Evolutionary conservation across 768 basidiomycete genomes (phyloP), one percentile per base, ranked within the genome.

Genomic region (Hygrophorus pudorinus): DNA sequence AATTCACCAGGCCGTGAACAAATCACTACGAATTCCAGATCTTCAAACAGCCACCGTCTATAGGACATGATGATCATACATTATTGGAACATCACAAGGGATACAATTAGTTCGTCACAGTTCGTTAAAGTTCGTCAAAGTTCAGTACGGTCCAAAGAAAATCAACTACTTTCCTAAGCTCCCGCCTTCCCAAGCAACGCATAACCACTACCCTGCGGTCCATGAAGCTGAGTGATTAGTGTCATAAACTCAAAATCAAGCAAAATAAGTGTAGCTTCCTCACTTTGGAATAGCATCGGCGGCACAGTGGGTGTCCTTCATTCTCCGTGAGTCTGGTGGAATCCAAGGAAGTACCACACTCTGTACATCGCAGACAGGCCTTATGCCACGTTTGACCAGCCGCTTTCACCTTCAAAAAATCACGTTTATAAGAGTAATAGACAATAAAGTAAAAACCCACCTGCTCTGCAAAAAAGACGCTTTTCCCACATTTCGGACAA

Each of bases 381-480:
- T 85, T 86, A 51, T 90, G 87, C 61, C 70, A 90, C 12, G 80
- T 84, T 67, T 85, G 83, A 6, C 83, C 83, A 11, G 85, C 72
- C 1, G 86, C 86, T 59, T 85, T 86, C 46, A 85, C 77, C 85
- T 86, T 10, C 32, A 44, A 37, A 12, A n/a, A 27, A 28, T 28
- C 13, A 14, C 18, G 18, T n/a, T 20, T 14, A 38, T 18, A 17
- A 7, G 14, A 36, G 13, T n/a, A 20, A 14, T 10, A 30, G n/a
- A 17, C 29, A 4, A n/a, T 3, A 31, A 44, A 16, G 20, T 24
- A 45, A 32, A 41, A 40, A 34, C 55, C 10, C 37, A 79, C 85
- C 73, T 86, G 85, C 59, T 90, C 86, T 11, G 87, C 86, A 55
- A 90, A 89, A 63, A 85, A 91, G 8, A 91, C 87, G 41, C 72